phyloP scores from a whole-genome alignment of 2,329 filamentous ascomycete genomes.

The Chrysoporthe deuterocubensis region DNA sequence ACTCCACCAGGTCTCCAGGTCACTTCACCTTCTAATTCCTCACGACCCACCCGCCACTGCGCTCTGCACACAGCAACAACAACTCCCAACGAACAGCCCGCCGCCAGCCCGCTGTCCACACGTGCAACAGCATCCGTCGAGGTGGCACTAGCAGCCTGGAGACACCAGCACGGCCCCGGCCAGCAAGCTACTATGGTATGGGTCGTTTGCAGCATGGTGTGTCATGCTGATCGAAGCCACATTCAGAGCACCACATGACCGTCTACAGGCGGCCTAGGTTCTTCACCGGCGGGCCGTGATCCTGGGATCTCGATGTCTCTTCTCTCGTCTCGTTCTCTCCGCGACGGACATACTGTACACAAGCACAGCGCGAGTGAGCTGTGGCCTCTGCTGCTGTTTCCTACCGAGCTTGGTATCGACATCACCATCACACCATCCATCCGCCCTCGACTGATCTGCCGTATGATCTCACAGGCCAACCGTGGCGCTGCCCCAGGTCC shows the following conservation, averaged over 20 bases:
- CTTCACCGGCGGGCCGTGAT: not conserved
- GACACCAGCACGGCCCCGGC: not conserved
- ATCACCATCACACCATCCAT: constrained; percentile 19
- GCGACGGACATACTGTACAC: not conserved
- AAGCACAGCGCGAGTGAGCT: constrained; percentile 2
- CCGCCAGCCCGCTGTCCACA: not conserved
- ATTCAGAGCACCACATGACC: constrained; percentile 20
- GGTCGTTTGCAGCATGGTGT: constrained; percentile 7
- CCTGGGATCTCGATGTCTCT: constrained; percentile 21
- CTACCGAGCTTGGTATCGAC: not conserved
- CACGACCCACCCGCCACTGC: too few species aligned
- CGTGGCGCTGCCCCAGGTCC: not conserved
- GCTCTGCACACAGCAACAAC: not conserved
- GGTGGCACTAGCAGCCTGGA: not conserved
- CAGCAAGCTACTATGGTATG: too few species aligned
- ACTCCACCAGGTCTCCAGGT: not conserved
- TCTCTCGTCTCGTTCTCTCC: not conserved
- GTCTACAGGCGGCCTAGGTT: constrained; percentile 6
- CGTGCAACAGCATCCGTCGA: not conserved
- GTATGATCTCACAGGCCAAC: constrained; percentile 1
- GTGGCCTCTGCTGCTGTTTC: constrained; percentile 4
- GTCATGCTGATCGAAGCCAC: constrained; percentile 25
- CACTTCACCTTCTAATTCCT: too few species aligned
- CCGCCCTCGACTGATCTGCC: constrained; percentile 15
- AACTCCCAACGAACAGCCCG: not conserved